phyloP scores from a whole-genome alignment of 768 basidiomycete genomes.

The Mycena rosella region DNA sequence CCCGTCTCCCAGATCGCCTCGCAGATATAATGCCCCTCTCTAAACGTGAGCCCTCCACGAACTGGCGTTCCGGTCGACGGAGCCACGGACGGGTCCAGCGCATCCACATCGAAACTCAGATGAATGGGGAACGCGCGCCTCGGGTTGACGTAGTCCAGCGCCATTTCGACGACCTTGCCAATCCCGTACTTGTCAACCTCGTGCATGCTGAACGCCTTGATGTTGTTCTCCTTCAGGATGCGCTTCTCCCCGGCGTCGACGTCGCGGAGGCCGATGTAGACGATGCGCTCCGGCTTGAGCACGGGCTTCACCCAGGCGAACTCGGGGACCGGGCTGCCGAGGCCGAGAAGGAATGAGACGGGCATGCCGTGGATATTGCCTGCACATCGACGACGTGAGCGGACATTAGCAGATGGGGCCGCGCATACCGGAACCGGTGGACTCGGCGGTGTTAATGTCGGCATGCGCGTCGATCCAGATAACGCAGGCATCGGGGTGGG shows the following conservation, averaged over 20 bases:
- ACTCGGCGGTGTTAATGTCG: constrained; percentile 92
- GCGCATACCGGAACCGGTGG: constrained; percentile 77
- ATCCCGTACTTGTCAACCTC: constrained; percentile 94
- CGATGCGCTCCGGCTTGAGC: constrained; percentile 80
- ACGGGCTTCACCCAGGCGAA: constrained; percentile 70
- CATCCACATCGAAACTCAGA: constrained; percentile 96
- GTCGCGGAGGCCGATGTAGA: constrained; percentile 98
- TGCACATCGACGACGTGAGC: constrained; percentile 37
- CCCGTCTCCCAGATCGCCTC: constrained; percentile 95
- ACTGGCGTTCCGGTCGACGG: constrained; percentile 95
- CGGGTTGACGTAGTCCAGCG: constrained; percentile 93
- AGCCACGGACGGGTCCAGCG: constrained; percentile 94
- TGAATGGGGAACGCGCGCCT: constrained; percentile 89
- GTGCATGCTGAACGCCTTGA: constrained; percentile 94
- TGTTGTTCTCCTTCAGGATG: constrained; percentile 82
- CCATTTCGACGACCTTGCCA: constrained; percentile 96
- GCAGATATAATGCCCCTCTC: constrained; percentile 98
- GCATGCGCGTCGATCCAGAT: constrained; percentile 98
- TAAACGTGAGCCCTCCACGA: constrained; percentile 91
- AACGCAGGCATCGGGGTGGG: constrained; percentile 85
- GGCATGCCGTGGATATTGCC: constrained; percentile 99
- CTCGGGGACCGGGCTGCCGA: constrained; percentile 57
- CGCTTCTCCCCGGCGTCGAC: constrained; percentile 90
- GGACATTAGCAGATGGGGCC: constrained; percentile 22
- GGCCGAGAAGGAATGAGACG: constrained; percentile 89